These are phyloP conservation scores for Rhizophagus clarus DNA, from an alignment of 192 early-diverging fungal genomes.

Conservation along the genomic window DNA sequence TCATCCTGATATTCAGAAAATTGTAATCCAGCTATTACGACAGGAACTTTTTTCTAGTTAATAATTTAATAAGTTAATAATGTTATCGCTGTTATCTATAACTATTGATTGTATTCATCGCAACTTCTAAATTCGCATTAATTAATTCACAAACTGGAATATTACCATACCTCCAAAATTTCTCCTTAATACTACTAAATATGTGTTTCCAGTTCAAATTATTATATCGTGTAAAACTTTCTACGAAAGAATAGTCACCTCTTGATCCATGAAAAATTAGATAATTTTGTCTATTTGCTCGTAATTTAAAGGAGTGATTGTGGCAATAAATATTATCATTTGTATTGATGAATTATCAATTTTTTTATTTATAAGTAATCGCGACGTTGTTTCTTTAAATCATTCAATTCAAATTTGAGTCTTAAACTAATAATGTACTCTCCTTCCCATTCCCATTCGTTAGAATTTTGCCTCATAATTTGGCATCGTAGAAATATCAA, in stretches of 20 bases:
- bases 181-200: neutral
- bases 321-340: neutral
- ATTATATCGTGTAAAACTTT: neutral
- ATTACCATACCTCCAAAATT: slow-evolving; percentile 22
- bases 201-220: neutral
- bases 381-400: neutral
- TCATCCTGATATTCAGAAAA: slow-evolving; percentile 8
- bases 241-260: slow-evolving; percentile 5
- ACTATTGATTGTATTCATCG: slow-evolving; percentile 3
- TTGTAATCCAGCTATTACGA: slow-evolving; percentile 17
- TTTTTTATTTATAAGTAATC: neutral
- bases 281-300: neutral
- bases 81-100: too few relatives aligned
- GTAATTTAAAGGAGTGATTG: slow-evolving; percentile 3
- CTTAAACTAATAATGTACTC: slow-evolving; percentile 28
- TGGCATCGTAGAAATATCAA: too few relatives aligned
- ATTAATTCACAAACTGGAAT: neutral
- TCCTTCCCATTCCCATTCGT: too few relatives aligned
- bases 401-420: slow-evolving; percentile 13
- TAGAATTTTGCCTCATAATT: too few relatives aligned
- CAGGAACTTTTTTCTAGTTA: neutral
- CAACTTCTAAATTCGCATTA: slow-evolving; percentile 1
- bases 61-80: slow-evolving; percentile 9
- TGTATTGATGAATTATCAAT: neutral
- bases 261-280: slow-evolving; percentile 32